Evolutionary conservation across 306 rosid species (phyloP).

Genomic region (Quercus cerris): DNA sequence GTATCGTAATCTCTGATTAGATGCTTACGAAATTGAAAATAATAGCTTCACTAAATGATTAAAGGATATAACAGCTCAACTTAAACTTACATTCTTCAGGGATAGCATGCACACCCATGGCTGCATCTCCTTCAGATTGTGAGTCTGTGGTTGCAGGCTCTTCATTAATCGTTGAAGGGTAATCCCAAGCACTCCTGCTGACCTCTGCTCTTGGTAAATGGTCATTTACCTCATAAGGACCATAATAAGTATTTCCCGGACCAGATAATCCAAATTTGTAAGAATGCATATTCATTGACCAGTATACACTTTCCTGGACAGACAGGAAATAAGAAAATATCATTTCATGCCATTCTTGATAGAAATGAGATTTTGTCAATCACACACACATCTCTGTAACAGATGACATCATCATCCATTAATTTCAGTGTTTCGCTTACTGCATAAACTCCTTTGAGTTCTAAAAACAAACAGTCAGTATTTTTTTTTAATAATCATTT

Average conservation of each 20-base stretch:
- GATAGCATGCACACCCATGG: slow-evolving; percentile 44
- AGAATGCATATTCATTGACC: slow-evolving; percentile 85
- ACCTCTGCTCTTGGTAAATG: slow-evolving; percentile 72
- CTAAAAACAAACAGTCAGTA: not conserved
- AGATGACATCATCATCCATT: not conserved
- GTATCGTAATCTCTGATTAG: not conserved
- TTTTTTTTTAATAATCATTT: not conserved
- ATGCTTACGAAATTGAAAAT: not conserved
- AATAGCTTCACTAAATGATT: not conserved
- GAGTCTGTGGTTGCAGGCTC: slow-evolving; percentile 48
- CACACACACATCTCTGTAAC: not conserved
- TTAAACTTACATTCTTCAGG: slow-evolving; percentile 82
- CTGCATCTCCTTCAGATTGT: slow-evolving; percentile 57
- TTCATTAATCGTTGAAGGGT: slow-evolving; percentile 48
- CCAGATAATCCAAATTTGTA: slow-evolving; percentile 73
- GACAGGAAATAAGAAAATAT: slow-evolving; percentile 1
- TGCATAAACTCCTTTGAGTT: not conserved
- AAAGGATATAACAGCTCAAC: slow-evolving; percentile 11
- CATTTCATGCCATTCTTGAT: slow-evolving; percentile 3
- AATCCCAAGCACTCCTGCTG: slow-evolving; percentile 69
- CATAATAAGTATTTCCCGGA: slow-evolving; percentile 59
- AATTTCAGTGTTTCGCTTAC: not conserved
- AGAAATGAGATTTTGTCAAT: not conserved
- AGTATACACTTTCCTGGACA: slow-evolving; percentile 69
- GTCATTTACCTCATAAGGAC: slow-evolving; percentile 60